Conservation (phyloP, 148 eudicot genomes). For the Mesembryanthemum crystallinum region DNA sequence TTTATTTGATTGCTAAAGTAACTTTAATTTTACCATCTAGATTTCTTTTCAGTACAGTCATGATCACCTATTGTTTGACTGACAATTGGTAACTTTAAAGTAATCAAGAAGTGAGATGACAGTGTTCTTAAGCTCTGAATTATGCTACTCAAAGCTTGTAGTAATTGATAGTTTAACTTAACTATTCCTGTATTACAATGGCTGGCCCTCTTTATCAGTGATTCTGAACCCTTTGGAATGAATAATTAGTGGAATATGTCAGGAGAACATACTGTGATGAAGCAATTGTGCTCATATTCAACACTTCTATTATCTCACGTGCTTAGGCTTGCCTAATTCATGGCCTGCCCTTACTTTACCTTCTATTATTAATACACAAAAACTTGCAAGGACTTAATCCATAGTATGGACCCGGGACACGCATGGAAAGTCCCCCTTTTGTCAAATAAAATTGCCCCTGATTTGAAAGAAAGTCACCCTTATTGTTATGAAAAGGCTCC, state of each 20-base stretch:
- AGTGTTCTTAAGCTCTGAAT: not conserved
- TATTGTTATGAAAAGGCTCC: too few relatives aligned
- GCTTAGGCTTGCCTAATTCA: constrained; percentile 7
- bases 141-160: not conserved
- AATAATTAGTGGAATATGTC: not conserved
- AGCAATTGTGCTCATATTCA: constrained; percentile 1
- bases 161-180: not conserved
- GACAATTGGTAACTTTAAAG: not conserved
- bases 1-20: not conserved
- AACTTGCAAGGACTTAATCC: too few relatives aligned
- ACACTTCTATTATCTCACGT: constrained; percentile 4
- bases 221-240: not conserved
- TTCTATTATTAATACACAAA: not conserved
- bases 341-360: not conserved
- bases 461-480: too few relatives aligned
- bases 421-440: too few relatives aligned
- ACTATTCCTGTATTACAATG: not conserved
- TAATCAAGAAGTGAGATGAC: not conserved
- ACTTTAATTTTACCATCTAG: not conserved
- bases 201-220: not conserved
- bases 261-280: not conserved
- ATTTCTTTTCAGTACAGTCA: not conserved
- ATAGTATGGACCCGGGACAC: too few relatives aligned
- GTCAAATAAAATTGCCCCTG: too few relatives aligned
- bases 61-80: not conserved